Conservation (phyloP, 331 rosid species). For the Rosa hybrid region DNA sequence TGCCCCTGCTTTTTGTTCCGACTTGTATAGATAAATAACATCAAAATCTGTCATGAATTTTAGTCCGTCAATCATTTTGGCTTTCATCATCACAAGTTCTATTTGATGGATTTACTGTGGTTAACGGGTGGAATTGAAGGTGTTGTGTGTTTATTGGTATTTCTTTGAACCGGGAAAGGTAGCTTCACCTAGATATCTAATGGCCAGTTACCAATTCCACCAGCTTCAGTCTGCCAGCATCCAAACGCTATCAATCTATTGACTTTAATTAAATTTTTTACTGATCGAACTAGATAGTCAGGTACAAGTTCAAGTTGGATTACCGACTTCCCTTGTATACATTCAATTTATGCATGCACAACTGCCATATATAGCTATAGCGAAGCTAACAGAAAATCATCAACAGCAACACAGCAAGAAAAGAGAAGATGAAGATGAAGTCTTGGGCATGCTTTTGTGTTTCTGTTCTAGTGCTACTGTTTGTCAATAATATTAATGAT, state of each 20-base stretch:
- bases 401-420: background rate
- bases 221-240: background rate
- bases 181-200: slow-evolving; percentile 17
- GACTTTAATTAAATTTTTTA: background rate
- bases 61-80: background rate
- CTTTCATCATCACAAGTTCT: background rate
- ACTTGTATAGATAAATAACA: slow-evolving; percentile 6
- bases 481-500: background rate
- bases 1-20: slow-evolving; percentile 1
- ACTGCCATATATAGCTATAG: background rate
- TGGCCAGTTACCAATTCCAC: slow-evolving; percentile 14
- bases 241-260: background rate
- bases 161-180: background rate
- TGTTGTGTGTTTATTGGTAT: background rate
- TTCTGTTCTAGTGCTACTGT: background rate
- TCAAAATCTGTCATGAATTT: background rate
- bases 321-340: background rate
- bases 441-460: background rate
- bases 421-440: background rate
- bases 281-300: background rate
- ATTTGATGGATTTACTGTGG: background rate
- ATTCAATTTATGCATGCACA: background rate
- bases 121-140: background rate
- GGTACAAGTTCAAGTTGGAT: slow-evolving; percentile 10
- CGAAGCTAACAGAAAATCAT: background rate